Evolutionary conservation across 2,329 filamentous ascomycete genomes (phyloP), one percentile per base, ranked within the genome.

Genomic region (Monilinia fructicola): DNA sequence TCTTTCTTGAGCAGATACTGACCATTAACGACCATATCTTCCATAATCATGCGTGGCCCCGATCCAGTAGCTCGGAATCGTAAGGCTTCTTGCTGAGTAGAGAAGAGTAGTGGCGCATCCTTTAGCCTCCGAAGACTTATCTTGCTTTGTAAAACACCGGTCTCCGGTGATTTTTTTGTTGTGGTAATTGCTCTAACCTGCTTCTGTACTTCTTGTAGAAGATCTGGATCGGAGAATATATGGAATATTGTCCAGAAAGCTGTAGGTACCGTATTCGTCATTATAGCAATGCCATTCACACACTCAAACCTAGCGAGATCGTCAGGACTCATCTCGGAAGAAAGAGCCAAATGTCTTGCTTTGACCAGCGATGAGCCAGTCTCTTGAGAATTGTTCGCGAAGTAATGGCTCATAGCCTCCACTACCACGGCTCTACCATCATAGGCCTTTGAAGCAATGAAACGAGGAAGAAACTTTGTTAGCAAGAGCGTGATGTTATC

Each of bases 181-280:
- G 28, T 26, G 2, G 53, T 50, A 26, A 56, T 48, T n/a, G 16
- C 52, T n/a, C 26, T 35, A 16, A 50, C 62, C 44, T 56, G 53
- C 9, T 48, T 28, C 9, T 53, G 53, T 0, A 65, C 53, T 40
- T 65, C n/a, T 48, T 31, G 44, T 1, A 65, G 53, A 38, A 50
- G 26, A 16, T 4, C 18, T 18, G 42, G 42, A 18, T 65, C 62
- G 5, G 42, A 58, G 23, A 65, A 58, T 28, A 64, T 31, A 11
- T 64, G 53, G 16, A 64, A 64, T 10, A 56, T 2, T 2, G 62
- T 64, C 53, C 53, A 64, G 28, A 64, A 64, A 26, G 62, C 53
- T 14, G 42, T 40, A 40, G 62, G 62, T 2, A 55, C 52, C 11
- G 53, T 64, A 6, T 64, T 64, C 4, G 62, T 38, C 26, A 64